Conservation (phyloP, 495 filamentous ascomycete genomes). For the Penicillium dipodomyicola region DNA sequence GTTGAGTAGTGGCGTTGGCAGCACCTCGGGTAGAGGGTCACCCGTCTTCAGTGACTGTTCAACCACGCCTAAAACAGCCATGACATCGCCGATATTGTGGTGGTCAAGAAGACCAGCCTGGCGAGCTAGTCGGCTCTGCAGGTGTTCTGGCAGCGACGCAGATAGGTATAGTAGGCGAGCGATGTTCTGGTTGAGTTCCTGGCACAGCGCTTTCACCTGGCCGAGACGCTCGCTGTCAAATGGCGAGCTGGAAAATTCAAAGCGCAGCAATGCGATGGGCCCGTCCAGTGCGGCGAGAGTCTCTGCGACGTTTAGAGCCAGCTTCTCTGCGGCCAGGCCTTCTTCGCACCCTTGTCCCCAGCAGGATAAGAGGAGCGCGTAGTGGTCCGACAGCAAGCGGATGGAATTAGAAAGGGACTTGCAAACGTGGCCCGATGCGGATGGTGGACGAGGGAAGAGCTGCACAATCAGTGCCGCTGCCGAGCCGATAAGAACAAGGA, state of each 20-base stretch:
- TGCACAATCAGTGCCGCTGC: conserved; percentile 40
- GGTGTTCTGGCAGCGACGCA: conserved; percentile 31
- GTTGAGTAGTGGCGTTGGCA: conserved; percentile 40
- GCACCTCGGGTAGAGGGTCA: conserved; percentile 41
- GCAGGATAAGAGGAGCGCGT: conserved; percentile 44
- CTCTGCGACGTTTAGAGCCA: conserved; percentile 36
- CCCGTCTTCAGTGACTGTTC: conserved; percentile 45
- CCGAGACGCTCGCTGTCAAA: conserved; percentile 38
- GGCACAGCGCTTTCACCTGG: conserved; percentile 37
- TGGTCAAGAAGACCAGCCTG: conserved; percentile 39
- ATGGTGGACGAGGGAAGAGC: conserved; percentile 44
- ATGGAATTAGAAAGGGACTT: conserved; percentile 40
- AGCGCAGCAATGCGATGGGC: conserved; percentile 33
- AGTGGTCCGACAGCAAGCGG: conserved; percentile 42
- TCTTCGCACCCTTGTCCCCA: conserved; percentile 35
- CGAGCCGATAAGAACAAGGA: conserved; percentile 43
- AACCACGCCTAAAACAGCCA: conserved; percentile 40
- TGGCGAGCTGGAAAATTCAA: conserved; percentile 43
- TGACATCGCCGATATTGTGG: conserved; percentile 39
- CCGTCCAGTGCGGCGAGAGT: conserved; percentile 31
- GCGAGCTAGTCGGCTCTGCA: conserved; percentile 29
- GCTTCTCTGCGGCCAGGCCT: conserved; percentile 32
- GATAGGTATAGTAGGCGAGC: conserved; percentile 37
- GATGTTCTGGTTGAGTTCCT: conserved; percentile 37
- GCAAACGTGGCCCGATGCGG: conserved; percentile 42